phyloP scores from a whole-genome alignment of 2,329 filamentous ascomycete species.

The Aspergillus latus region DNA sequence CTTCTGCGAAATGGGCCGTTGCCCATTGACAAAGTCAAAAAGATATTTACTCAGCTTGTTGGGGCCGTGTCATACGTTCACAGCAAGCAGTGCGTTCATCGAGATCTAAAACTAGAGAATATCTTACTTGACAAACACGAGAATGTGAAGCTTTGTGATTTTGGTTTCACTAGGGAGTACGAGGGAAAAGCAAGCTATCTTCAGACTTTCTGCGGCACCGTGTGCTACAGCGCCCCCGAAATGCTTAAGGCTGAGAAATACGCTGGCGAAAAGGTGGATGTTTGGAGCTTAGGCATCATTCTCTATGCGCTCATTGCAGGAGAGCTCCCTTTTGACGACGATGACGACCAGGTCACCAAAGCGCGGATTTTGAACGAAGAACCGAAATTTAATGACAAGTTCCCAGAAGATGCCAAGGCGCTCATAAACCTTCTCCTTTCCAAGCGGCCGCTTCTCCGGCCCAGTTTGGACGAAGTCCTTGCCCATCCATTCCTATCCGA shows the following conservation, averaged over 20 bases:
- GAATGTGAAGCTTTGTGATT: constrained; percentile 96
- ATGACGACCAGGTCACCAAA: constrained; percentile 86
- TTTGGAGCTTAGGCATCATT: constrained; percentile 96
- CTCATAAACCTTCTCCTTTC: constrained; percentile 80
- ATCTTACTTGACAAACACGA: constrained; percentile 95
- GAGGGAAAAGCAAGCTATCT: constrained; percentile 91
- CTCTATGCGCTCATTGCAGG: constrained; percentile 79
- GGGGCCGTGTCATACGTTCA: constrained; percentile 95
- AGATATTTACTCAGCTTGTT: constrained; percentile 92
- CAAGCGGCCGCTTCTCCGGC: constrained; percentile 82
- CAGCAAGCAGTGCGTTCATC: constrained; percentile 90
- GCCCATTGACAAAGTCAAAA: constrained; percentile 82
- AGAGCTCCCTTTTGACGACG: constrained; percentile 89
- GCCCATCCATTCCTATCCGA: constrained; percentile 85
- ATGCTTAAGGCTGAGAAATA: constrained; percentile 99
- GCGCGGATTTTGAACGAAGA: constrained; percentile 81
- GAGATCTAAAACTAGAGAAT: constrained; percentile 94
- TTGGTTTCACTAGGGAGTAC: constrained; percentile 97
- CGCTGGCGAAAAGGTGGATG: constrained; percentile 94
- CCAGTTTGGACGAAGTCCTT: constrained; percentile 79
- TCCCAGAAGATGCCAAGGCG: constrained; percentile 74
- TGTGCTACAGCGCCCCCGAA: constrained; percentile 96
- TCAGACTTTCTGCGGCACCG: constrained; percentile 95
- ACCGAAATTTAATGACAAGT: constrained; percentile 76
- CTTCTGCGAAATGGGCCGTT: constrained; percentile 83